Conservation (phyloP, 1,284 basidiomycete genomes). For the Cryptococcus maquisensis region DNA sequence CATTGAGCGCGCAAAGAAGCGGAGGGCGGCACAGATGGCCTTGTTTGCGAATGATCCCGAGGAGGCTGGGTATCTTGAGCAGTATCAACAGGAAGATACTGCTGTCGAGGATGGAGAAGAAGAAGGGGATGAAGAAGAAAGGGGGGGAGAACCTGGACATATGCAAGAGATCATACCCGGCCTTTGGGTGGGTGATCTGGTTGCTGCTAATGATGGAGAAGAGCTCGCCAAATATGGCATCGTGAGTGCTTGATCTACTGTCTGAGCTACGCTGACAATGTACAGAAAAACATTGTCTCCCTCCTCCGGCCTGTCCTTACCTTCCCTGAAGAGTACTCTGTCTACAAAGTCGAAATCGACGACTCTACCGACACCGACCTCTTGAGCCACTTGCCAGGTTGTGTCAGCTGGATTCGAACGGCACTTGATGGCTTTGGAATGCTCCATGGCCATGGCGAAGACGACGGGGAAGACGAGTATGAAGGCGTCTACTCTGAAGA, state of each 20-base stretch:
- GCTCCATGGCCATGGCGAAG: too few species aligned
- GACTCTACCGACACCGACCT: slow-evolving; percentile 57
- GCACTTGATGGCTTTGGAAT: slow-evolving; percentile 51
- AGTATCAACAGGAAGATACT: slow-evolving; percentile 15
- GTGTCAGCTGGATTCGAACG: slow-evolving; percentile 72
- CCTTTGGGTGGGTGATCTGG: slow-evolving; percentile 49
- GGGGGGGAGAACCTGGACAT: slow-evolving; percentile 30
- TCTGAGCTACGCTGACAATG: background rate
- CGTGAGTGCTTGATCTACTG: slow-evolving; percentile 23
- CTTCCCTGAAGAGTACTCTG: slow-evolving; percentile 31
- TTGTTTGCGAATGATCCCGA: slow-evolving; percentile 32
- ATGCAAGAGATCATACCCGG: slow-evolving; percentile 43
- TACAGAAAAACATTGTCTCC: slow-evolving; percentile 42
- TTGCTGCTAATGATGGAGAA: slow-evolving; percentile 43
- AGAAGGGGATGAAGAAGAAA: slow-evolving; percentile 8
- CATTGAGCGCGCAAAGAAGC: background rate
- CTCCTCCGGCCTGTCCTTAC: slow-evolving; percentile 38
- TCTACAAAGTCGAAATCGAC: slow-evolving; percentile 45
- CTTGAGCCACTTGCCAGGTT: slow-evolving; percentile 66
- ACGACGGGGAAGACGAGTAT: too few species aligned
- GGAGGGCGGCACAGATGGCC: background rate
- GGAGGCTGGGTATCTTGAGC: slow-evolving; percentile 24
- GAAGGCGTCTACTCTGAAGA: too few species aligned
- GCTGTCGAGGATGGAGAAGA: slow-evolving; percentile 17
- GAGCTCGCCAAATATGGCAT: slow-evolving; percentile 38